Evolutionary conservation across 768 basidiomycete genomes (phyloP), one percentile per base, ranked within the genome.

Genomic region (Trametes cingulata): DNA sequence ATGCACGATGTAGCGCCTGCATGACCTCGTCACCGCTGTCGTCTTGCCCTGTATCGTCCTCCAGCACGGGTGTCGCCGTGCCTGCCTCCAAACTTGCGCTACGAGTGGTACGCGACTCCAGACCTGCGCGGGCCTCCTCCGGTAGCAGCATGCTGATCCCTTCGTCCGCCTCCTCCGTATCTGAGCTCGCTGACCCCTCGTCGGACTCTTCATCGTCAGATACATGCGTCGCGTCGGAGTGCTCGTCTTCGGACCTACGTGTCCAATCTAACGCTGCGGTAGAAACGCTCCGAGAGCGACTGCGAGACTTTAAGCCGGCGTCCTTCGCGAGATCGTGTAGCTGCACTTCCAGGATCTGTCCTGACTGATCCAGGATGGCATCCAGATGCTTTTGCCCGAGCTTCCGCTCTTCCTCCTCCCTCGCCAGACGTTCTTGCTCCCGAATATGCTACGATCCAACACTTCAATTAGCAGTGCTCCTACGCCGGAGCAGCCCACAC

Each of bases 321-420:
- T 54, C 56, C 10, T 35, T 39, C 6, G 52, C 61, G 45, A 94
- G 74, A 66, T 91, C 90, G 0, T 82, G 79, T 46, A 90, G 86
- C 68, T 96, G 95, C 1, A 91, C 89, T 67, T 90, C 88, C 60
- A 97, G 75, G 57, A 96, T 85, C 48, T 89, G 86, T 0, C 91
- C 91, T 36, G 93, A 95, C 67, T 95, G 90, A 73, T 93, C 85
- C 46, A 98, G 78, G 63, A 98, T 92, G 4, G 89, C 91, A 71
- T 95, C 91, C 20, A 98, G 80, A 73, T 97, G 95, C 63, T 88
- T 85, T 61, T 88, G 88, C 0, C 95, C 93, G 6, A 86, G 79
- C 33, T 84, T 80, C 63, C 85, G 80, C 71, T 95, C 90, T 72
- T 97, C 94, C 17, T 80, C 87, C 68, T 91, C 90, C 13, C 78